Percentiles rank a stretch among this genome's conserved stretches.
phyloP scores from a whole-genome alignment of 2,329 filamentous ascomycete species.

The Didymellaceae sp. region DNA sequence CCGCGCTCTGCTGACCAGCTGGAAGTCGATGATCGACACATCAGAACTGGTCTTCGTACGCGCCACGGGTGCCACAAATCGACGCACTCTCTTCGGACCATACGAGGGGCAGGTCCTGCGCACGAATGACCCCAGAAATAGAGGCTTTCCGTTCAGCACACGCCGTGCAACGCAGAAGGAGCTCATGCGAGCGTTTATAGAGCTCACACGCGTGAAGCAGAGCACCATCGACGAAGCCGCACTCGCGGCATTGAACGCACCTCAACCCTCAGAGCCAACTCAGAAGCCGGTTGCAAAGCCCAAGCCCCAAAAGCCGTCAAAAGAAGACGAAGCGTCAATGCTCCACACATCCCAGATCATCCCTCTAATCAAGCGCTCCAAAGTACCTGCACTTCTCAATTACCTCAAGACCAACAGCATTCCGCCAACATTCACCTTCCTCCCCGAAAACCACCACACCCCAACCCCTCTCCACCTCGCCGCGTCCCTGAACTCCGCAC shows the following conservation, averaged over 20 bases:
- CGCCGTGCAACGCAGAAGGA: slow-evolving; percentile 90
- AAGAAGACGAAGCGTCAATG: slow-evolving; percentile 81
- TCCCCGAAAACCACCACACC: slow-evolving; percentile 75
- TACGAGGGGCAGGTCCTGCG: slow-evolving; percentile 87
- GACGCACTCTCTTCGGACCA: slow-evolving; percentile 85
- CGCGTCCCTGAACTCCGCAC: slow-evolving; percentile 77
- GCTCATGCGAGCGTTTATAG: slow-evolving; percentile 91
- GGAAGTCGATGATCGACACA: slow-evolving; percentile 84
- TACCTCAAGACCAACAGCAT: slow-evolving; percentile 82
- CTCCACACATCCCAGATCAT: slow-evolving; percentile 91
- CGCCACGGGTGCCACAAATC: slow-evolving; percentile 85
- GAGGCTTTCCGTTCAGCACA: slow-evolving; percentile 93
- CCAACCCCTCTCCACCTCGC: slow-evolving; percentile 86
- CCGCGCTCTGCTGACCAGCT: slow-evolving; percentile 77
- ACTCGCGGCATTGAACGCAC: slow-evolving; percentile 56
- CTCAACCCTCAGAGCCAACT: slow-evolving; percentile 52
- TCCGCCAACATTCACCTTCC: slow-evolving; percentile 74
- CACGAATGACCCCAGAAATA: slow-evolving; percentile 77
- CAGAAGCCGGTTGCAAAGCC: slow-evolving; percentile 43
- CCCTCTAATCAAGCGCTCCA: slow-evolving; percentile 85
- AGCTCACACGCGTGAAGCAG: slow-evolving; percentile 89
- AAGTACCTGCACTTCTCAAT: slow-evolving; percentile 82
- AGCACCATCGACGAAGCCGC: slow-evolving; percentile 75
- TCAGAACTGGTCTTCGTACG: slow-evolving; percentile 87
- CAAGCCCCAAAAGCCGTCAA: slow-evolving; percentile 69